Conservation (phyloP, 129 eudicot species). For the Ambrosia artemisiifolia region DNA sequence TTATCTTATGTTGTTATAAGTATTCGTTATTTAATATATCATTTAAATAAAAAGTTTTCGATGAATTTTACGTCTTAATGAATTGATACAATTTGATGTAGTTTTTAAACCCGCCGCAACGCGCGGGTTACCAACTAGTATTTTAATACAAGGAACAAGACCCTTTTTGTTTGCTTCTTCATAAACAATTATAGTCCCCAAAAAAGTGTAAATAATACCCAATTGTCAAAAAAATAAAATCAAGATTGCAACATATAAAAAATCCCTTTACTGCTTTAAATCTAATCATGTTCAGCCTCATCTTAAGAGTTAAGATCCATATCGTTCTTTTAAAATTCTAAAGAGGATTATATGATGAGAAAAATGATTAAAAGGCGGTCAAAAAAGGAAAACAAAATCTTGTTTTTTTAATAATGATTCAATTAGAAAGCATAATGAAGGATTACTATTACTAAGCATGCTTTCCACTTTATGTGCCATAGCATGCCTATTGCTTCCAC, state of each 20-base stretch:
- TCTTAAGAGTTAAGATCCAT: constrained; percentile 20
- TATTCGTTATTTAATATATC: no score
- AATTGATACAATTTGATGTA: no score
- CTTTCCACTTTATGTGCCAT: constrained; percentile 22
- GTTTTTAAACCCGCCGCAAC: no score
- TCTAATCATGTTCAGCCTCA: constrained; percentile 10
- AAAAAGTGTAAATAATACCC: neutral
- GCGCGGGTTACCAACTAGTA: no score
- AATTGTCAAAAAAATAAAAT: neutral
- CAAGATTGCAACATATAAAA: neutral
- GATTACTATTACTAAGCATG: constrained; percentile 31
- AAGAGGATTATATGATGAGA: constrained; percentile 21
- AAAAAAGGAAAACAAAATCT: constrained; percentile 14
- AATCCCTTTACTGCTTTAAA: neutral
- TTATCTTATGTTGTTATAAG: no score
- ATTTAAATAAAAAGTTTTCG: no score
- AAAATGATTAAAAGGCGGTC: constrained; percentile 30
- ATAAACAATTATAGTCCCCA: neutral
- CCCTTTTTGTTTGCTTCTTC: neutral
- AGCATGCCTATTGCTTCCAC: constrained; percentile 22
- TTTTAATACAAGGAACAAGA: no score
- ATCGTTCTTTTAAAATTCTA: neutral
- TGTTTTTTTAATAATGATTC: neutral
- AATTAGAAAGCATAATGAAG: constrained; percentile 21
- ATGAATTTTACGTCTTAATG: no score